A percentile compares a stretch with the other conserved stretches of the same genome.
Evolutionary conservation across 192 early-diverging fungal genomes (phyloP).

Genomic region (Jimgerdemannia lactiflua): DNA sequence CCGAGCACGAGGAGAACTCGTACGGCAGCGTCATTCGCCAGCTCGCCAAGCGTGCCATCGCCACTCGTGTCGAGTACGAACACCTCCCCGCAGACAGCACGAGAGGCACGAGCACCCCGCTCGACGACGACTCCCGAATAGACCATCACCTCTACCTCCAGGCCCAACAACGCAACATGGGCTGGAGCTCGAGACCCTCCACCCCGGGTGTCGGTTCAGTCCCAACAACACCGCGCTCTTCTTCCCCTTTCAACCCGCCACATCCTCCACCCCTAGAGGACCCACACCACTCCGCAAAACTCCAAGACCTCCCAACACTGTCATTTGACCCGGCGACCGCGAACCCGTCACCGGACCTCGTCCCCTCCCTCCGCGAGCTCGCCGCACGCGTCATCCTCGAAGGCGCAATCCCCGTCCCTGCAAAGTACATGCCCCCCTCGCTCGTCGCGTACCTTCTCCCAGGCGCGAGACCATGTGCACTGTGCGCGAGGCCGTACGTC

Average conservation of each 20-base stretch:
- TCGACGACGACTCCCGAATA: constrained; percentile 28
- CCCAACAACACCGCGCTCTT: background rate
- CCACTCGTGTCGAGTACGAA: constrained; percentile 5
- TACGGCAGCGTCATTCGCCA: constrained; percentile 11
- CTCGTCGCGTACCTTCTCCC: constrained; percentile 30
- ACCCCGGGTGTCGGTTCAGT: constrained; percentile 1
- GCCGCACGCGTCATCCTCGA: constrained; percentile 32
- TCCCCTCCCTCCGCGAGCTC: constrained; percentile 42
- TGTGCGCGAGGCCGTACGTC: constrained; percentile 39
- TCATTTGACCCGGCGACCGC: background rate
- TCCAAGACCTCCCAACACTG: background rate
- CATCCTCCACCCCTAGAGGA: background rate
- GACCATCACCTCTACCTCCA: constrained; percentile 29
- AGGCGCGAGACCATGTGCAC: constrained; percentile 31
- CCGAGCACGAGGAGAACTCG: constrained; percentile 5
- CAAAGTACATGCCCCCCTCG: constrained; percentile 20
- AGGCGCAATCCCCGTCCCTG: constrained; percentile 21
- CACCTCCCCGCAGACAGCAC: background rate
- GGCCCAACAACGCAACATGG: constrained; percentile 26
- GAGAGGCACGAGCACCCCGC: background rate
- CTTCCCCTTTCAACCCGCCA: constrained; percentile 1
- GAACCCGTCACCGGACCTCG: constrained; percentile 14
- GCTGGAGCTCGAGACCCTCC: constrained; percentile 12
- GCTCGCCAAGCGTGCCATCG: constrained; percentile 25
- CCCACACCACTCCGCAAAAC: background rate